These are phyloP conservation scores for Tricholoma saponaceum DNA, from an alignment of 768 basidiomycete species.

Conservation along the genomic window DNA sequence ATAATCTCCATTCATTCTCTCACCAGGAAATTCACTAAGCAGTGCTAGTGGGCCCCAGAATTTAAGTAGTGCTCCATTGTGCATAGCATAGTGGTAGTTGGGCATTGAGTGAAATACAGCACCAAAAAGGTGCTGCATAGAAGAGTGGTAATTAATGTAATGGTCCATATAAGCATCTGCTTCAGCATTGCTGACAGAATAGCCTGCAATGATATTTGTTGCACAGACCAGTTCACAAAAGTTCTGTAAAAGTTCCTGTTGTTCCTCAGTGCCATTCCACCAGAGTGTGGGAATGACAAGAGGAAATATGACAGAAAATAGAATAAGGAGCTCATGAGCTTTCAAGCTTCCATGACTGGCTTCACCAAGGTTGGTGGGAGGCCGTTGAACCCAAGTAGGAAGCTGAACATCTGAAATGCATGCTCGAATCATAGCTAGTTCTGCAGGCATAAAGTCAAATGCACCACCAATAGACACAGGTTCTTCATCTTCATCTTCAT, in stretches of 20 bases:
- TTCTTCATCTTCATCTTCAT: not conserved
- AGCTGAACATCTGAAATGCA: constrained; percentile 17
- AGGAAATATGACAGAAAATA: constrained; percentile 24
- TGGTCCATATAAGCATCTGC: constrained; percentile 16
- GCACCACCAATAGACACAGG: not conserved
- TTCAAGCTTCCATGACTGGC: constrained; percentile 29
- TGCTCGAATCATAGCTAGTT: constrained; percentile 10
- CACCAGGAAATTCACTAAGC: constrained; percentile 28
- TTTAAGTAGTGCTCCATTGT: constrained; percentile 22
- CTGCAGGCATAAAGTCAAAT: constrained; percentile 11
- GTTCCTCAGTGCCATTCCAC: constrained; percentile 9
- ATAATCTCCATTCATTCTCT: constrained; percentile 27
- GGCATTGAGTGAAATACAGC: constrained; percentile 16
- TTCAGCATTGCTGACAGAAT: constrained; percentile 13
- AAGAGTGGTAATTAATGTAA: constrained; percentile 18
- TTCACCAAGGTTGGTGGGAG: constrained; percentile 29
- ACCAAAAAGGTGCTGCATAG: constrained; percentile 16
- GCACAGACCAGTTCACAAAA: constrained; percentile 22
- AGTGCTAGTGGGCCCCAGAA: constrained; percentile 25
- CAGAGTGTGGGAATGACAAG: constrained; percentile 26
- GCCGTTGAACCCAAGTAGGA: constrained; percentile 14
- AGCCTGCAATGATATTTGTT: constrained; percentile 24
- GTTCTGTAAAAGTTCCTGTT: constrained; percentile 10
- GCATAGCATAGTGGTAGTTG: constrained; percentile 32
- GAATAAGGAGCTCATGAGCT: constrained; percentile 23